A percentile compares a stretch with the other conserved stretches of the same genome.
Conservation (phyloP, 1,139 yeast species). For the Yamadazyma taylorii region DNA sequence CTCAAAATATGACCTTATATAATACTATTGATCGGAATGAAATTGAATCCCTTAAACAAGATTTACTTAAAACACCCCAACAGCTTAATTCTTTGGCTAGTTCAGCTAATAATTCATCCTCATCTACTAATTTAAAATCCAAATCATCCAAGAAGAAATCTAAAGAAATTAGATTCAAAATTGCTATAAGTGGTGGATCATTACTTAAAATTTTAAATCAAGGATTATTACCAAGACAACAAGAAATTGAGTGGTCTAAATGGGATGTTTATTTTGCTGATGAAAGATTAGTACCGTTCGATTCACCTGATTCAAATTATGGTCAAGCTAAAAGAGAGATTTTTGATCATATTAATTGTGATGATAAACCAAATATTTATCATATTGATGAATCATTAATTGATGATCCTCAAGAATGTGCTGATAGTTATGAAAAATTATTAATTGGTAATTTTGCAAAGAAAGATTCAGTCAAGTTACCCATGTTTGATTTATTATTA, state of each 20-base stretch:
- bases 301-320: conserved; percentile 79
- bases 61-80: conserved; percentile 21
- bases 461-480: conserved; percentile 91
- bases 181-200: conserved; percentile 93
- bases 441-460: conserved; percentile 91
- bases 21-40: conserved; percentile 43
- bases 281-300: conserved; percentile 91
- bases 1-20: conserved; percentile 71
- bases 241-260: conserved; percentile 82
- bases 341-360: conserved; percentile 62
- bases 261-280: conserved; percentile 98
- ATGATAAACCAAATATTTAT: conserved; percentile 65
- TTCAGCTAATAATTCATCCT: conserved; percentile 11
- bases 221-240: conserved; percentile 67
- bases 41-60: conserved; percentile 25
- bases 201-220: conserved; percentile 81
- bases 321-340: conserved; percentile 84
- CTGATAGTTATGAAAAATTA: conserved; percentile 85
- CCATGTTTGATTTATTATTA: conserved; percentile 86
- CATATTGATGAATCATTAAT: conserved; percentile 80
- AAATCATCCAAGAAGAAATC: conserved; percentile 47
- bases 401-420: conserved; percentile 89
- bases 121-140: conserved; percentile 9
- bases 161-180: conserved; percentile 70
- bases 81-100: conserved; percentile 16